Evolutionary conservation across 2,329 filamentous ascomycete genomes (phyloP).

Genomic region (Emmonsiellopsis sp.): DNA sequence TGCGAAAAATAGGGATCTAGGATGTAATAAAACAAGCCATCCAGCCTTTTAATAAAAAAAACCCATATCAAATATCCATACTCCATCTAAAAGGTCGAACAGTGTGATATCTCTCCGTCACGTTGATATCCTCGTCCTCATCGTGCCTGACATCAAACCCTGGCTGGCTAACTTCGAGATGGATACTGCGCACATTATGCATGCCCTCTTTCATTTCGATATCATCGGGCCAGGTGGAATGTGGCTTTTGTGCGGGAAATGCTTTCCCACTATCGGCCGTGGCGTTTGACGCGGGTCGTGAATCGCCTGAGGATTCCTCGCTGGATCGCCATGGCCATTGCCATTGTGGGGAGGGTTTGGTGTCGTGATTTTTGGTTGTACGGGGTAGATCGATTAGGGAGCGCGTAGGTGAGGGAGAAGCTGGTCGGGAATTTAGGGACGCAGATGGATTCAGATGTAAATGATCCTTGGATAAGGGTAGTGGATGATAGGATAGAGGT

Average conservation of each 20-base stretch:
- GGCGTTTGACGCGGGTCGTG: slow-evolving; percentile 28
- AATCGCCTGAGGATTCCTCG: slow-evolving; percentile 5
- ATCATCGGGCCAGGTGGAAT: slow-evolving; percentile 12
- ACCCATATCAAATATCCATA: slow-evolving; percentile 29
- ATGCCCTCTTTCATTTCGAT: slow-evolving; percentile 11
- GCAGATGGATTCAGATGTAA: slow-evolving; percentile 4
- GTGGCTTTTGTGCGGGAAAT: slow-evolving; percentile 5
- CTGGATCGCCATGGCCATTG: slow-evolving; percentile 2
- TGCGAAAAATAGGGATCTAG: neutral
- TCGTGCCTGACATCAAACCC: slow-evolving; percentile 11
- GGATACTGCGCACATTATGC: slow-evolving; percentile 25
- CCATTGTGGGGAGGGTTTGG: slow-evolving; percentile 17
- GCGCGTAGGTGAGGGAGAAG: slow-evolving; percentile 23
- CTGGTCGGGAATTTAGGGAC: slow-evolving; percentile 13
- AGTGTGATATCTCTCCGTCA: slow-evolving; percentile 18
- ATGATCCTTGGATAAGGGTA: neutral
- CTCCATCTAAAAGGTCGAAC: slow-evolving; percentile 34
- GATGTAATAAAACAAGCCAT: neutral
- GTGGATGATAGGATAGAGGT: neutral
- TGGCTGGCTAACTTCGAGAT: slow-evolving; percentile 23
- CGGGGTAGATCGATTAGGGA: slow-evolving; percentile 10
- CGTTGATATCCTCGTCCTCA: slow-evolving; percentile 19
- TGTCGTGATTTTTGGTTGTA: neutral
- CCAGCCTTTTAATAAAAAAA: neutral
- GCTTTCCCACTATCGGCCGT: slow-evolving; percentile 22